These are phyloP conservation scores for Conticribra weissflogii DNA, from an alignment of 108 stramenopile genomes.

Conservation along the genomic window DNA sequence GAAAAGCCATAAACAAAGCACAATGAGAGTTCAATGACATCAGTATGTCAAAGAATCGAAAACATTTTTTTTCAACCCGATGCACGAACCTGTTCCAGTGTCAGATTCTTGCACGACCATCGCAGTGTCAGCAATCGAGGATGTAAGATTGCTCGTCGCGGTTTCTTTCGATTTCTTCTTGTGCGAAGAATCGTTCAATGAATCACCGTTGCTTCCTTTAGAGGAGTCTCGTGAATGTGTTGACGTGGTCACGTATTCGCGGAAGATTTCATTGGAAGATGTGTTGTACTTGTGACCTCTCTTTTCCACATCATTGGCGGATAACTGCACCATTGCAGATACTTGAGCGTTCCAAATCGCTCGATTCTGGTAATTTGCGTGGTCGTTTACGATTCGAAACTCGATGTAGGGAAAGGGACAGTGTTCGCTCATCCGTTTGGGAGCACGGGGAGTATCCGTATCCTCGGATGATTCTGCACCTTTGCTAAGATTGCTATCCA, in stretches of 20 bases:
- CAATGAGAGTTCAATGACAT: not conserved
- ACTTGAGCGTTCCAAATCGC: conserved; percentile 25
- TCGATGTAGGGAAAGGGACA: conserved; percentile 26
- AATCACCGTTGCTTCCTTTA: not conserved
- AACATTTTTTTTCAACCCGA: too few relatives aligned
- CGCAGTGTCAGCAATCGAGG: not conserved
- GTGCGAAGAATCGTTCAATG: not conserved
- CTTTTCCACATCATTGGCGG: conserved; percentile 6
- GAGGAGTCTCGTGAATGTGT: not conserved
- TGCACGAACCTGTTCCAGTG: not conserved
- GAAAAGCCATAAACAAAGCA: conserved; percentile 8
- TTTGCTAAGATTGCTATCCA: not conserved
- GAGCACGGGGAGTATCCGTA: not conserved
- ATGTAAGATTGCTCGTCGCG: not conserved
- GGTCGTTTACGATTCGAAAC: conserved; percentile 29
- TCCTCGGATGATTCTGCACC: not conserved
- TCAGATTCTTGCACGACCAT: not conserved
- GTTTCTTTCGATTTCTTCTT: not conserved
- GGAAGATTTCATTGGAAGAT: conserved; percentile 5
- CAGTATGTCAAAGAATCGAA: not conserved
- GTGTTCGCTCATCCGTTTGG: not conserved
- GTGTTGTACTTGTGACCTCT: not conserved
- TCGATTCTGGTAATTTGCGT: conserved; percentile 19
- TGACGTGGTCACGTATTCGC: conserved; percentile 31
- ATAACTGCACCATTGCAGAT: conserved; percentile 24